Conservation (phyloP, 73 alveolate species). For the Effrenium voratum region DNA sequence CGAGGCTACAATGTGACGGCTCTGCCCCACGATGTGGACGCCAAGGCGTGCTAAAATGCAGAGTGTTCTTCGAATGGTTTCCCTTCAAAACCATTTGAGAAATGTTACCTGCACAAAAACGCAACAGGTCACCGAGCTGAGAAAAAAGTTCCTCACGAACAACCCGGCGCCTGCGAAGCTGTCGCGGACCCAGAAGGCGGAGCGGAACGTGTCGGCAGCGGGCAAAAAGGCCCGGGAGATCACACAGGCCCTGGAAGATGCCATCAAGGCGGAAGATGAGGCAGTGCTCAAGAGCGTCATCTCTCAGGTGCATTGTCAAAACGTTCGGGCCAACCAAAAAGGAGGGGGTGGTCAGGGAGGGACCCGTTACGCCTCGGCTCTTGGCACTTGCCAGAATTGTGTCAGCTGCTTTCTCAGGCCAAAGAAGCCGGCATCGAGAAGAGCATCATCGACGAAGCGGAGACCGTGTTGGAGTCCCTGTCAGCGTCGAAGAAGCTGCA, state of each 20-base stretch:
- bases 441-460: slow-evolving; percentile 88
- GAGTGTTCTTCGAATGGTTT: not conserved
- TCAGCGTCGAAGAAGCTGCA: not conserved
- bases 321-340: too few relatives aligned
- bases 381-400: not conserved
- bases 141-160: slow-evolving; percentile 37
- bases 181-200: slow-evolving; percentile 58
- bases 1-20: slow-evolving; percentile 65
- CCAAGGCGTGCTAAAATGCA: slow-evolving; percentile 10
- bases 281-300: slow-evolving; percentile 69
- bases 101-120: not conserved
- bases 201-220: slow-evolving; percentile 65
- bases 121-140: slow-evolving; percentile 20
- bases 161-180: slow-evolving; percentile 91
- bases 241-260: slow-evolving; percentile 91
- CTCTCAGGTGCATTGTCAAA: slow-evolving; percentile 17
- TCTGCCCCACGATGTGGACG: slow-evolving; percentile 70
- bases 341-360: not conserved
- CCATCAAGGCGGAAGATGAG: slow-evolving; percentile 68
- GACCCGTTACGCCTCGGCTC: not conserved
- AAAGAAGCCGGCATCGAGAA: slow-evolving; percentile 90
- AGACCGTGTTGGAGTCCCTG: slow-evolving; percentile 18
- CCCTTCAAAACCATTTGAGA: not conserved
- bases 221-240: slow-evolving; percentile 86
- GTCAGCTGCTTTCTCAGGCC: slow-evolving; percentile 4